phyloP scores from a whole-genome alignment of 208 protist species.

The Leishmania tropica region DNA sequence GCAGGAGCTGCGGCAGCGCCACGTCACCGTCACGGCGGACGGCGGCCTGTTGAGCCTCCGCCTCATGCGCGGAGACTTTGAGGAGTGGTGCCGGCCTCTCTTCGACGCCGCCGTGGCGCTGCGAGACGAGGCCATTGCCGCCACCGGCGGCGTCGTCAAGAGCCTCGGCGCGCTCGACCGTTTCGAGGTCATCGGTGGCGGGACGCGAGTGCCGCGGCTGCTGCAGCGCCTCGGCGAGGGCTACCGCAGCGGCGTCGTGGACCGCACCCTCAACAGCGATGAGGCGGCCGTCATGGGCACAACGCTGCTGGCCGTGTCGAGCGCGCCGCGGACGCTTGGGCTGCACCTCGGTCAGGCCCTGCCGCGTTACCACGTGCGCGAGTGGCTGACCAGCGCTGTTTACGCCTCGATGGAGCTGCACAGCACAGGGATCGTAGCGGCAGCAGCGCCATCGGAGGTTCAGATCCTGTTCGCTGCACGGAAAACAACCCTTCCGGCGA shows the following conservation, averaged over 20 bases:
- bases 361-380: constrained; percentile 34
- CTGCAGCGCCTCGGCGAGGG: constrained; percentile 54
- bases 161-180: constrained; percentile 27
- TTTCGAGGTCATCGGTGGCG: constrained; percentile 86
- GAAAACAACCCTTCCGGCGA: constrained; percentile 11
- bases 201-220: constrained; percentile 78
- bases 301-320: constrained; percentile 47
- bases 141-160: constrained; percentile 33
- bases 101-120: constrained; percentile 41
- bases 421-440: not conserved
- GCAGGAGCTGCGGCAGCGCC: constrained; percentile 16
- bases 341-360: constrained; percentile 7
- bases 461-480: constrained; percentile 17
- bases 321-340: constrained; percentile 12
- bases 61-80: constrained; percentile 69
- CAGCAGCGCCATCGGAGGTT: not conserved
- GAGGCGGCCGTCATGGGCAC: constrained; percentile 81
- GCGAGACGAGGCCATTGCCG: constrained; percentile 36
- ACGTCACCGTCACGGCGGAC: constrained; percentile 15
- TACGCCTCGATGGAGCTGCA: constrained; percentile 21
- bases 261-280: constrained; percentile 87
- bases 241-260: constrained; percentile 41
- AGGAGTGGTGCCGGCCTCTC: constrained; percentile 62
- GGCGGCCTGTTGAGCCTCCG: constrained; percentile 38
- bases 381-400: constrained; percentile 58